phyloP scores from a whole-genome alignment of 805 yeast species.

The Saturnispora sekii region DNA sequence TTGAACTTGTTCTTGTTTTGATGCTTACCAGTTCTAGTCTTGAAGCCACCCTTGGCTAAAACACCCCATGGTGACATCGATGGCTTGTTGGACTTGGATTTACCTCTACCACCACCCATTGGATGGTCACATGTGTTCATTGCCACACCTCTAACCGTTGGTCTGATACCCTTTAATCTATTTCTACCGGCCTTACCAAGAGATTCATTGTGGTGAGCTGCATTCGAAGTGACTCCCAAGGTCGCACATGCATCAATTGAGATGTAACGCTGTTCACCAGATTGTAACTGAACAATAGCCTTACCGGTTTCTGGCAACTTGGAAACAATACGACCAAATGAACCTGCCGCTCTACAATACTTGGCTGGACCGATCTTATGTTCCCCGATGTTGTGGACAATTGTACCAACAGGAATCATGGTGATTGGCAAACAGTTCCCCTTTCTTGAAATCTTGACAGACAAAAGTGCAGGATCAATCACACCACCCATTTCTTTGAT shows the following conservation, averaged over 20 bases:
- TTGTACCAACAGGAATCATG: conserved; percentile 92
- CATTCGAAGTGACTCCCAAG: conserved; percentile 83
- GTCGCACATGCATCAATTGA: conserved; percentile 85
- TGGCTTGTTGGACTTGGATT: conserved; percentile 89
- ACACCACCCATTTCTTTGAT: conserved; percentile 81
- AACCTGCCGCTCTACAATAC: conserved; percentile 89
- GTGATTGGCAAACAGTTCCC: conserved; percentile 91
- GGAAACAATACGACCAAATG: conserved; percentile 80
- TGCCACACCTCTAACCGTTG: conserved; percentile 95
- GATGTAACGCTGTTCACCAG: conserved; percentile 92
- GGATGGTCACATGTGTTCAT: conserved; percentile 98
- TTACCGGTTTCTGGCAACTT: conserved; percentile 60
- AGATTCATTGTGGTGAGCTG: conserved; percentile 80
- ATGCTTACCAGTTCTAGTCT: conserved; percentile 87
- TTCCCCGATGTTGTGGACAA: conserved; percentile 80
- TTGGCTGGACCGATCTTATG: conserved; percentile 71
- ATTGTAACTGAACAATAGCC: conserved; percentile 74
- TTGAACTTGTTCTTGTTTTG: conserved; percentile 76
- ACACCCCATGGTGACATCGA: conserved; percentile 97
- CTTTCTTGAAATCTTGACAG: conserved; percentile 77
- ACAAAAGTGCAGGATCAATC: conserved; percentile 82
- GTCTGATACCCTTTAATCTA: conserved; percentile 88
- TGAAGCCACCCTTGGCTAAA: conserved; percentile 80
- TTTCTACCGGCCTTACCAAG: conserved; percentile 97
- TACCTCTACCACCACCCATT: conserved; percentile 99